These are phyloP conservation scores for Ceratocystis destructans DNA, from an alignment of 2,329 filamentous ascomycete genomes.

Conservation along the genomic window DNA sequence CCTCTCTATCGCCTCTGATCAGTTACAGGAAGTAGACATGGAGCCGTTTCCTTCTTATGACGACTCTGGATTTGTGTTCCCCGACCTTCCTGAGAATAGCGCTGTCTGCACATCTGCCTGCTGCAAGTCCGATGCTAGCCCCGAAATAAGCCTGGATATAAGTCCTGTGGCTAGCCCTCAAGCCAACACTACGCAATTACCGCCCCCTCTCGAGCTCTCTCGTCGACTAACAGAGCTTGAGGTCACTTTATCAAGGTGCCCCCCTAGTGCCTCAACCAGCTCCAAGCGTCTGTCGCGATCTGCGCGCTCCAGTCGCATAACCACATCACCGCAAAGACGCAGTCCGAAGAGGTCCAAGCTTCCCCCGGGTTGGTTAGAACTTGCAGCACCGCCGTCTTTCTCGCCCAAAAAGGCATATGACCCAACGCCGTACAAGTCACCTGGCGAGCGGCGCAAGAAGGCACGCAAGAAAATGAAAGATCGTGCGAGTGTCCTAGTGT, in stretches of 20 bases:
- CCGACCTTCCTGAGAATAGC: background rate
- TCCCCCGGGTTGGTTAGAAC: background rate
- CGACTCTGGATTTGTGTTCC: slow-evolving; percentile 14
- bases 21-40: slow-evolving; percentile 1
- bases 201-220: background rate
- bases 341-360: background rate
- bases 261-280: background rate
- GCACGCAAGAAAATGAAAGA: slow-evolving; percentile 7
- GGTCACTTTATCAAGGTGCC: background rate
- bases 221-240: background rate
- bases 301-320: background rate
- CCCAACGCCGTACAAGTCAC: slow-evolving; percentile 7
- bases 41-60: slow-evolving; percentile 17
- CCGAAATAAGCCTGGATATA: background rate
- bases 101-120: background rate
- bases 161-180: background rate
- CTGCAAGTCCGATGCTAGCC: background rate
- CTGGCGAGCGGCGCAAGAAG: slow-evolving; percentile 10
- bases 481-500: background rate
- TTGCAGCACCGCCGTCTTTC: background rate
- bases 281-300: background rate
- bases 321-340: background rate
- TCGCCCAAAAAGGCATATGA: slow-evolving; percentile 14
- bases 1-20: background rate
- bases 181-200: background rate